Evolutionary conservation across 495 filamentous ascomycete species (phyloP), one percentile per base, ranked within the genome.

Genomic region (Cairneyella variabilis): DNA sequence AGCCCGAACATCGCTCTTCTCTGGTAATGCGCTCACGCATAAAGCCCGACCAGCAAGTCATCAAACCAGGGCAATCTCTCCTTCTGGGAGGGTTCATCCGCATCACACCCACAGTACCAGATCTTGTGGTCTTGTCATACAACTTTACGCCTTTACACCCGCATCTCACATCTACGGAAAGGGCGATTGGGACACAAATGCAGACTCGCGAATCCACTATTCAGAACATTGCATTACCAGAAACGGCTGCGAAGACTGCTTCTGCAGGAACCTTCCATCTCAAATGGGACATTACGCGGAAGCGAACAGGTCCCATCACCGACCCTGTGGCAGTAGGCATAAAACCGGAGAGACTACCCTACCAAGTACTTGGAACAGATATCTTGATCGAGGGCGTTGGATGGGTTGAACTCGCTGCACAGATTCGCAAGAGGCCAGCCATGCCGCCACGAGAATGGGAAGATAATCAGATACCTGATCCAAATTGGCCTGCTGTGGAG

Each of bases 331-430:
- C 75, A 1, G 72, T 72, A 27, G 75, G 74, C 22, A 64, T 88
- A 23, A 77, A 74, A 20, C 57, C 69, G 0, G 73, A 83, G 0
- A 55, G 58, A 20, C 69, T 97, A 32, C 91, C 91, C 2, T 99
- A 92, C 65, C 76, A 75, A 9, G 81, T 97, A 3, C 73, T 91
- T 48, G 77, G 83, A 5, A 77, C 85, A 0, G 93, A 99, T 65
- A 81, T 99, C 32, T 71, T 99, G 7, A 83, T 99, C 30, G 90
- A 96, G 59, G 89, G 92, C 17, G 83, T 84, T 36, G 93, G 93
- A 2, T 99, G 95, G 92, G 77, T 99, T 7, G 93, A 99, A 66
- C 66, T 99, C 17, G 84, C 80, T 5, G 83, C 84, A 12, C 91
- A 97, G 67, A 77, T 93, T 7, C 82, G 91, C 20, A 78, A 76